These are phyloP conservation scores for Dicorynia guianensis DNA, from an alignment of 306 rosid genomes.

Conservation along the genomic window DNA sequence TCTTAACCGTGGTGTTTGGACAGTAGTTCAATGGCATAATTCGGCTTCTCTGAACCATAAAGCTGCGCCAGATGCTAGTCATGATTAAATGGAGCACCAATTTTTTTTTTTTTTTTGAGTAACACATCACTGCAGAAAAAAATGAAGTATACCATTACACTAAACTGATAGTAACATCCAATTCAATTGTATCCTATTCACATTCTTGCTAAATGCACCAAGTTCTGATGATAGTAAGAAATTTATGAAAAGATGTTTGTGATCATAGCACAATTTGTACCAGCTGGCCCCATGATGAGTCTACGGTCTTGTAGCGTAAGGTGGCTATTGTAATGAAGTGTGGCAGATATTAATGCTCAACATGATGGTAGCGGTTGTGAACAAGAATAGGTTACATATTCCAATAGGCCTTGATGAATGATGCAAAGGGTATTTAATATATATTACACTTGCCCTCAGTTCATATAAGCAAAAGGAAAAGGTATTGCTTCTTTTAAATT, in stretches of 20 bases:
- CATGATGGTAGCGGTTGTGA: background rate
- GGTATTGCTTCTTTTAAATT: constrained; percentile 21
- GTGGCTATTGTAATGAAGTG: constrained; percentile 11
- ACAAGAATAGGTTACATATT: constrained; percentile 1
- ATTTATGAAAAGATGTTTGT: constrained; percentile 5
- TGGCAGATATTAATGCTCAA: background rate
- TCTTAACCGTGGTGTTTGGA: constrained; percentile 77
- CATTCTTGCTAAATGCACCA: background rate
- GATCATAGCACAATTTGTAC: constrained; percentile 6
- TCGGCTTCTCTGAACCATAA: constrained; percentile 97
- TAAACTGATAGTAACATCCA: background rate
- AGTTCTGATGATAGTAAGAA: constrained; percentile 23
- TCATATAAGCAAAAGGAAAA: background rate
- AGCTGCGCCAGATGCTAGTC: constrained; percentile 55
- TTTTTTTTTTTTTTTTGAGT: background rate
- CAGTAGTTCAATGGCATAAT: constrained; percentile 76
- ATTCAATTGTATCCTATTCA: background rate
- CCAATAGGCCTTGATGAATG: constrained; percentile 6
- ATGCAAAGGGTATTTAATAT: background rate
- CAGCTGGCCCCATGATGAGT: constrained; percentile 12
- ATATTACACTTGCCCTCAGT: background rate
- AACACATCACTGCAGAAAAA: constrained; percentile 21
- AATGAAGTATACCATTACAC: background rate
- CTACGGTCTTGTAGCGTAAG: constrained; percentile 9
- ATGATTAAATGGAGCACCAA: constrained; percentile 19